These are phyloP conservation scores for Globisporangium apiculatum DNA, from an alignment of 352 stramenopile genomes.

Conservation along the genomic window DNA sequence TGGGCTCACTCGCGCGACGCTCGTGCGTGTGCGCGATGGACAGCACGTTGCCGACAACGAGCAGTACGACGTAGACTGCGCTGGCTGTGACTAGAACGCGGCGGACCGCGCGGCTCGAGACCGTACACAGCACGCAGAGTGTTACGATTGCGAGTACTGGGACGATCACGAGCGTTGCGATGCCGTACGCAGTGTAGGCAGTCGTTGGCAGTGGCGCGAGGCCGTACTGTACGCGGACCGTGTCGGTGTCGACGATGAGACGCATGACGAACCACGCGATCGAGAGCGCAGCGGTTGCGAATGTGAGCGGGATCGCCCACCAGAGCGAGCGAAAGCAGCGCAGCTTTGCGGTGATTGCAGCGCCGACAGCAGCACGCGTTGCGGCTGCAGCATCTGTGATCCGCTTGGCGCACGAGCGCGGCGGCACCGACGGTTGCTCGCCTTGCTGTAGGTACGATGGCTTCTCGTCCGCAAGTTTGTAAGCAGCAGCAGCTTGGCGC, in stretches of 20 bases:
- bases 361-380: neutral
- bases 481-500: neutral
- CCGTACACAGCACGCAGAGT: neutral
- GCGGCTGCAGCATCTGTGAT: neutral
- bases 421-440: no score
- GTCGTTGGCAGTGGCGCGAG: neutral
- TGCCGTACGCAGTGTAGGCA: neutral
- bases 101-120: neutral
- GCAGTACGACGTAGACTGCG: neutral
- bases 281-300: neutral
- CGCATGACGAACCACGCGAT: neutral
- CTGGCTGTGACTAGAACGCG: no score
- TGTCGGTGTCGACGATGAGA: neutral
- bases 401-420: neutral
- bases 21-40: neutral
- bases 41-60: neutral
- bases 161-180: neutral
- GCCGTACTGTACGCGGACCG: neutral
- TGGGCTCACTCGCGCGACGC: neutral
- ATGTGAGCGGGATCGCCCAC: neutral
- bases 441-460: neutral
- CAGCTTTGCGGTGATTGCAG: neutral
- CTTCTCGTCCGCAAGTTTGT: neutral
- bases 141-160: neutral
- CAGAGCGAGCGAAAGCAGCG: neutral